A percentile compares a stretch with the other conserved stretches of the same genome.
These are phyloP conservation scores for Plectosphaerella cucumerina DNA, from an alignment of 2,329 filamentous ascomycete genomes.

Conservation along the genomic window DNA sequence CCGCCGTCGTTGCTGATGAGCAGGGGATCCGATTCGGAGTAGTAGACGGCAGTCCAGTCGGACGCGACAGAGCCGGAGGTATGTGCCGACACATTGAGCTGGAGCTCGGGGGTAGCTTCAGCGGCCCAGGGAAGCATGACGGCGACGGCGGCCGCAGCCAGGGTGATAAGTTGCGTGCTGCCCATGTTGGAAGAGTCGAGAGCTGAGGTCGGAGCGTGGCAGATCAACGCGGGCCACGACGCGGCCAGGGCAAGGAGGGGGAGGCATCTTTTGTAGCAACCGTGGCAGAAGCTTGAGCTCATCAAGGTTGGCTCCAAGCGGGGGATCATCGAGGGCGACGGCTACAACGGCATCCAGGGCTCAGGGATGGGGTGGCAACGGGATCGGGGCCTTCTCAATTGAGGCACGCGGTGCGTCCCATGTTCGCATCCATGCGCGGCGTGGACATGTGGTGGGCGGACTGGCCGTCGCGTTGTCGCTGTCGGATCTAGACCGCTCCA, in stretches of 20 bases:
- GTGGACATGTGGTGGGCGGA: no score
- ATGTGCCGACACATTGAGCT: slow-evolving; percentile 25
- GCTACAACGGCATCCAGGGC: no score
- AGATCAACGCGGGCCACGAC: slow-evolving; percentile 2
- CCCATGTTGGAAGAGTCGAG: slow-evolving; percentile 6
- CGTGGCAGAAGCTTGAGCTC: no score
- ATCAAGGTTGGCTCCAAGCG: no score
- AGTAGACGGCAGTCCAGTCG: slow-evolving; percentile 36
- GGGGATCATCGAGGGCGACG: no score
- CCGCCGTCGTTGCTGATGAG: slow-evolving; percentile 43
- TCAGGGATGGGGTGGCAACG: no score
- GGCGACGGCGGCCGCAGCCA: slow-evolving; percentile 6
- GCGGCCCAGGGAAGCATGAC: slow-evolving; percentile 4
- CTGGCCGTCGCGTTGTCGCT: no score
- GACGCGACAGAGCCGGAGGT: slow-evolving; percentile 32
- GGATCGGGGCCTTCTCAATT: no score
- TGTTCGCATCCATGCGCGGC: no score
- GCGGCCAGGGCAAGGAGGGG: neutral
- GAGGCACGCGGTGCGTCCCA: no score
- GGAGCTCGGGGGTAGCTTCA: slow-evolving; percentile 3
- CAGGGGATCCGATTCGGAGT: slow-evolving; percentile 26
- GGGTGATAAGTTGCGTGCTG: slow-evolving; percentile 6
- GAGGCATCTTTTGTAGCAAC: neutral
- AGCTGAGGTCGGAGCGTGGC: slow-evolving; percentile 3
- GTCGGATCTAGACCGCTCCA: no score